phyloP scores from a whole-genome alignment of 2,329 filamentous ascomycete genomes.

The Botrytis paeoniae region DNA sequence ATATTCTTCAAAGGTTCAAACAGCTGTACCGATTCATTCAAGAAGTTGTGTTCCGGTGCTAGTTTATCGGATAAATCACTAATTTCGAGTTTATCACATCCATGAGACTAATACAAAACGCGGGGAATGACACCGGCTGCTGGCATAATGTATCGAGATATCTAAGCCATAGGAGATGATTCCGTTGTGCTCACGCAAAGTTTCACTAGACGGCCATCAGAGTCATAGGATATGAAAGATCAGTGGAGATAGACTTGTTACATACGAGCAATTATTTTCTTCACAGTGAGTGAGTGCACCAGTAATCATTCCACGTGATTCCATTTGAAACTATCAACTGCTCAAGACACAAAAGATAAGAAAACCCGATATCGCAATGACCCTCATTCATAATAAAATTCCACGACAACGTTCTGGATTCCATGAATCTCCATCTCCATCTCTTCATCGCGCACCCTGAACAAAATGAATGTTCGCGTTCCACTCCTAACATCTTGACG shows the following conservation, averaged over 20 bases:
- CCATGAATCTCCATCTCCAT: no score
- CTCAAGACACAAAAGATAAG: background rate
- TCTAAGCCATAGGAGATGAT: background rate
- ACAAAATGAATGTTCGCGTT: background rate
- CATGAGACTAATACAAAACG: background rate
- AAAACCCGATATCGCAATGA: background rate
- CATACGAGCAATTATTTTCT: no score
- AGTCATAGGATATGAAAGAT: no score
- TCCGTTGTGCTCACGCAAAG: no score
- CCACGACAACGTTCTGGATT: background rate
- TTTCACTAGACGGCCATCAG: no score
- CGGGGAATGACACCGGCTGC: no score
- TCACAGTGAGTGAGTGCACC: background rate
- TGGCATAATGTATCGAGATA: background rate
- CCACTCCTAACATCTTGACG: background rate
- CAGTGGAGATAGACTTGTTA: background rate
- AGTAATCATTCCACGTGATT: background rate
- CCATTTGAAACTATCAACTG: background rate
- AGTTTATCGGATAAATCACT: background rate
- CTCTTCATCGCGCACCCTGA: background rate
- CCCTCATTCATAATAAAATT: background rate
- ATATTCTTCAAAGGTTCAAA: background rate
- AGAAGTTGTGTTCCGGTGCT: no score
- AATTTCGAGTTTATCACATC: background rate
- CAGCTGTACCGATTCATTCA: background rate